Evolutionary conservation across 345 rosid species (phyloP).

Genomic region (Acer yangbiense): DNA sequence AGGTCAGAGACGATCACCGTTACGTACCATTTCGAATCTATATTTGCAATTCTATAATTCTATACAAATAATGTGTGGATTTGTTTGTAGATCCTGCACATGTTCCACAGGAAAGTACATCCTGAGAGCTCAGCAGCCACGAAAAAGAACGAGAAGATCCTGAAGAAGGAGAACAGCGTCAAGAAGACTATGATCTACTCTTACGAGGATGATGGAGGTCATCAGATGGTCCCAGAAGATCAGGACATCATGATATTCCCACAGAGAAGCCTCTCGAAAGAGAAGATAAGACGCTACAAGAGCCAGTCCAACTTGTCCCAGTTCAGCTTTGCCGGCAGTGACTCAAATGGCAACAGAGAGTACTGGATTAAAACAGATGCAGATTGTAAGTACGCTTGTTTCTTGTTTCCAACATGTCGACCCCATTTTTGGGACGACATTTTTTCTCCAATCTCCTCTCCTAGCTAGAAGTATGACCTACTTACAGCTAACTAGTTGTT

Average conservation of each 20-base stretch:
- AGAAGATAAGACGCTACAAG: slow-evolving; percentile 39
- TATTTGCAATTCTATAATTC: too few relatives aligned
- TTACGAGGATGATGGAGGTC: slow-evolving; percentile 35
- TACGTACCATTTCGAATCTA: too few relatives aligned
- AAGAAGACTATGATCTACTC: slow-evolving; percentile 28
- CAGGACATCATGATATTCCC: slow-evolving; percentile 50
- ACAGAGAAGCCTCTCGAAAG: slow-evolving; percentile 33
- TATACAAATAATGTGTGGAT: neutral
- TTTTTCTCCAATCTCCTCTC: neutral
- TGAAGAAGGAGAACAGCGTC: slow-evolving; percentile 41
- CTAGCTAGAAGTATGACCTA: neutral
- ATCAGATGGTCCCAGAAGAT: slow-evolving; percentile 39
- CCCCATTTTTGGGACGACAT: neutral
- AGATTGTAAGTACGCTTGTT: slow-evolving; percentile 60
- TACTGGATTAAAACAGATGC: slow-evolving; percentile 86
- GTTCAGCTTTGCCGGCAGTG: slow-evolving; percentile 37
- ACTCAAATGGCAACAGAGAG: slow-evolving; percentile 67
- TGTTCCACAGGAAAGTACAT: slow-evolving; percentile 83
- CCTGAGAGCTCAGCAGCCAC: slow-evolving; percentile 60
- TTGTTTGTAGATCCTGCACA: slow-evolving; percentile 58
- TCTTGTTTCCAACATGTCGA: neutral
- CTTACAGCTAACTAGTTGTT: too few relatives aligned
- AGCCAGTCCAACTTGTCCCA: slow-evolving; percentile 56
- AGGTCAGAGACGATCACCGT: too few relatives aligned
- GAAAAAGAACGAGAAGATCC: slow-evolving; percentile 39